phyloP scores from a whole-genome alignment of 2,329 filamentous ascomycete species.

The Dendryphion nanum region DNA sequence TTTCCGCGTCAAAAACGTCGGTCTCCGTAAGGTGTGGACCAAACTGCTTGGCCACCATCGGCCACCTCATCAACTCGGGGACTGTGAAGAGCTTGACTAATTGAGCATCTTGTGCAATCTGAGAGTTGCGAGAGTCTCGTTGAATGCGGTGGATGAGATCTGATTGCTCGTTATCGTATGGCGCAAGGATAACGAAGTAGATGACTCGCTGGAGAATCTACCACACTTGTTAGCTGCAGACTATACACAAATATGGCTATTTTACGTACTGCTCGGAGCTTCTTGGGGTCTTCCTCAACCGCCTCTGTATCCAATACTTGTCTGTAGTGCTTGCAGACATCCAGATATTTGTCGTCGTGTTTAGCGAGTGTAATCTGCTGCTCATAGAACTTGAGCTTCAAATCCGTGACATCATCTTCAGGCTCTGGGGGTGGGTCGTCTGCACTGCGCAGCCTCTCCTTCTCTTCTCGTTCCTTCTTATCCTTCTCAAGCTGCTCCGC shows the following conservation, averaged over 20 bases:
- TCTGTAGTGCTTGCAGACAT: constrained; percentile 96
- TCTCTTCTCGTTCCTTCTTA: constrained; percentile 78
- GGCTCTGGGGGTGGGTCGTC: constrained; percentile 74
- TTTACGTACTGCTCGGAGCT: constrained; percentile 74
- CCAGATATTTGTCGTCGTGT: constrained; percentile 95
- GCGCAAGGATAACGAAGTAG: constrained; percentile 94
- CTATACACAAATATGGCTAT: not conserved
- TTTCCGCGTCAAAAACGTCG: constrained; percentile 78
- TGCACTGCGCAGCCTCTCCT: constrained; percentile 75
- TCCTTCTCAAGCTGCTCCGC: constrained; percentile 88
- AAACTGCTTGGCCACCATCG: constrained; percentile 84
- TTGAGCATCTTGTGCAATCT: constrained; percentile 76
- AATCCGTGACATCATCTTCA: constrained; percentile 87
- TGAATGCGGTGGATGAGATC: constrained; percentile 93
- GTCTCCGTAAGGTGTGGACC: constrained; percentile 83
- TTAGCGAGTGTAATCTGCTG: constrained; percentile 95
- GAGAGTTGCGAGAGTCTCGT: constrained; percentile 75
- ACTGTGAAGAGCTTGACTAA: constrained; percentile 93
- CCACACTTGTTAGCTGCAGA: constrained; percentile 11
- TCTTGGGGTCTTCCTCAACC: constrained; percentile 83
- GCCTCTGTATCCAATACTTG: constrained; percentile 95
- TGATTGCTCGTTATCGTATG: constrained; percentile 97
- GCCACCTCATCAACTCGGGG: constrained; percentile 97
- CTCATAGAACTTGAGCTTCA: constrained; percentile 95
- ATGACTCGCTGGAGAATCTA: constrained; percentile 91